These are phyloP conservation scores for Aspergillus eucalypticola DNA, from an alignment of 2,329 filamentous ascomycete genomes.

Conservation along the genomic window DNA sequence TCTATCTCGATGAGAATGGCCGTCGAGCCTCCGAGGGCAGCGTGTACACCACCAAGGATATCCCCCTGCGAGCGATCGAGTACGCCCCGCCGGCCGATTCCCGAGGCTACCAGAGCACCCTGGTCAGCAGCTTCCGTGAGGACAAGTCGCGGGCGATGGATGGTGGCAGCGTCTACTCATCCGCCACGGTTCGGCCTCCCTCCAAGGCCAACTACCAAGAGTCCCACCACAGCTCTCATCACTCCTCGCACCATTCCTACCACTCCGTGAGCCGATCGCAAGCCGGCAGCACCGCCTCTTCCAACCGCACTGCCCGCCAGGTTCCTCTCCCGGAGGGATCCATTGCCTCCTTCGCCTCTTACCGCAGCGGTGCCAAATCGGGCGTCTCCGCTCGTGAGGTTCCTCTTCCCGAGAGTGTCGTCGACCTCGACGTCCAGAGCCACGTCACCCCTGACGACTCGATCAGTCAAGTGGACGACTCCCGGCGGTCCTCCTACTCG, in stretches of 20 bases:
- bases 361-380: slow-evolving; percentile 26
- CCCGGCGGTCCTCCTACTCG: slow-evolving; percentile 29
- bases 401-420: slow-evolving; percentile 35
- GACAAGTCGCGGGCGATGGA: slow-evolving; percentile 34
- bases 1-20: slow-evolving; percentile 31
- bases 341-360: slow-evolving; percentile 26
- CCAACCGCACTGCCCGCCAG: slow-evolving; percentile 38
- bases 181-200: slow-evolving; percentile 38
- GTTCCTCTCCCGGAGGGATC: slow-evolving; percentile 39
- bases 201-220: slow-evolving; percentile 31
- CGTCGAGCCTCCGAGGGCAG: slow-evolving; percentile 42
- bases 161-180: slow-evolving; percentile 36
- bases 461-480: slow-evolving; percentile 63
- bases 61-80: slow-evolving; percentile 44
- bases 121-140: slow-evolving; percentile 44
- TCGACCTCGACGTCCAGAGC: slow-evolving; percentile 39
- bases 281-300: slow-evolving; percentile 30
- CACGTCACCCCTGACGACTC: slow-evolving; percentile 81
- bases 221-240: slow-evolving; percentile 24
- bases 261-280: slow-evolving; percentile 24
- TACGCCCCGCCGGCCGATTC: slow-evolving; percentile 34
- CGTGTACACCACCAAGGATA: slow-evolving; percentile 36
- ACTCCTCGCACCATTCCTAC: slow-evolving; percentile 24
- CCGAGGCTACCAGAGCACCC: slow-evolving; percentile 39
- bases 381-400: slow-evolving; percentile 28